A percentile compares a stretch with the other conserved stretches of the same genome.
Evolutionary conservation across 2,329 filamentous ascomycete genomes (phyloP).

Genomic region (Sporothrix brasiliensis): DNA sequence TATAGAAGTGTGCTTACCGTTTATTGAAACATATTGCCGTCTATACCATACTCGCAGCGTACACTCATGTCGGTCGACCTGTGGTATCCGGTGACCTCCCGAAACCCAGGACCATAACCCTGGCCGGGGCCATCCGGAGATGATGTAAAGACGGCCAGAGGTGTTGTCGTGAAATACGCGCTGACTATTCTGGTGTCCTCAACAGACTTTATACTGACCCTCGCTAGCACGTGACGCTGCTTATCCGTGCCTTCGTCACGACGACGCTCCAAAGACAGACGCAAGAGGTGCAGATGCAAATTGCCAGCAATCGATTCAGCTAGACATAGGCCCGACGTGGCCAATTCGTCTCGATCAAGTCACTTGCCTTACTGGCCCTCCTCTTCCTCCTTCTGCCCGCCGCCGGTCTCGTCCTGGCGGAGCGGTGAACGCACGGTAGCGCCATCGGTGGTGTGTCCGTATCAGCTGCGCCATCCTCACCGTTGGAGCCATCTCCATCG

Average conservation of each 20-base stretch:
- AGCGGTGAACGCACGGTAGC: neutral
- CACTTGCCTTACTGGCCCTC: neutral
- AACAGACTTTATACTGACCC: neutral
- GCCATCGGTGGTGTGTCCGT: neutral
- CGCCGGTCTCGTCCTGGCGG: neutral
- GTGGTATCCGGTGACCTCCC: neutral
- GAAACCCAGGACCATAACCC: too few relatives aligned
- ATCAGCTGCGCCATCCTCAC: neutral
- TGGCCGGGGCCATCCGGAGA: too few relatives aligned
- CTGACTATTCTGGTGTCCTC: neutral
- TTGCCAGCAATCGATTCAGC: neutral
- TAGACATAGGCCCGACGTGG: neutral
- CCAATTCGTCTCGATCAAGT: neutral
- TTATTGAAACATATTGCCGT: neutral
- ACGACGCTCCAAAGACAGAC: neutral
- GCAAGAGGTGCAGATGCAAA: neutral
- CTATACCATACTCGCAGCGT: neutral
- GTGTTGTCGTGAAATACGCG: neutral
- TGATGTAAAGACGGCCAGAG: neutral
- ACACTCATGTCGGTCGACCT: neutral
- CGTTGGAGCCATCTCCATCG: neutral
- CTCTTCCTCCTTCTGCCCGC: neutral
- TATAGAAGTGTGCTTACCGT: conserved; percentile 14
- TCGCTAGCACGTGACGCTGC: neutral
- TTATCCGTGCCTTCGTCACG: neutral